Base-by-base conservation (phyloP, 495 filamentous ascomycete genomes). In the Peziza echinospora region DNA sequence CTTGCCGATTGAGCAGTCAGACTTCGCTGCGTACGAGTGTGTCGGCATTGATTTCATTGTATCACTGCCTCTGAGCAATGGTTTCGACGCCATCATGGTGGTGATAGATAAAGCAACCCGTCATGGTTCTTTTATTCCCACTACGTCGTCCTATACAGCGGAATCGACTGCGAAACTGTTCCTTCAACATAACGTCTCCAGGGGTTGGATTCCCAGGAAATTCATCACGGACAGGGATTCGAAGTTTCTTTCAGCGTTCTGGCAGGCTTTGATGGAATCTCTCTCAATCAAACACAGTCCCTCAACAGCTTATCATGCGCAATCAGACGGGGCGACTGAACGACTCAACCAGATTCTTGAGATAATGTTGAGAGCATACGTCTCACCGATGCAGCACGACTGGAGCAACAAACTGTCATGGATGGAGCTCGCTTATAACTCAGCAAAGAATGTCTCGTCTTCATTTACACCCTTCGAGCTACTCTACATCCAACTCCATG, bases 41-140 rank as follows among this genome's bases (percentile, higher is more conserved):
- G 37, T 48, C 1, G 41, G 25, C 9, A 48, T 48, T n/a, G 37
- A 48, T 23, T 24, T 41, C 24, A 48, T 48, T 24, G 30, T 48
- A 1, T 5, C 23, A 6, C 21, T 47, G 44, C 44, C 23, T 5
- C 5, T 7, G 5, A 6, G n/a, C 13, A 5, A 21, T 5, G 23
- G 26, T 7, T 19, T 28, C 22, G 21, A 47, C 13, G 44, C 23
- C 11, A n/a, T 47, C 44, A 37, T 28, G n/a, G 23, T 19, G 5
- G 24, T 19, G 44, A 19, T 28, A 16, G 26, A 47, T 26, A 6
- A 24, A 13, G 9, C 13, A 5, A 5, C 44, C 13, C 5, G 21
- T 13, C 19, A 11, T 21, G 40, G 9, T 17, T 8, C 19, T 17
- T 21, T 42, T 17, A 42, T 42, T 21, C 40, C 40, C 7, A 42